Conservation (phyloP, 495 filamentous ascomycete species). For the Eremomyces bilateralis region DNA sequence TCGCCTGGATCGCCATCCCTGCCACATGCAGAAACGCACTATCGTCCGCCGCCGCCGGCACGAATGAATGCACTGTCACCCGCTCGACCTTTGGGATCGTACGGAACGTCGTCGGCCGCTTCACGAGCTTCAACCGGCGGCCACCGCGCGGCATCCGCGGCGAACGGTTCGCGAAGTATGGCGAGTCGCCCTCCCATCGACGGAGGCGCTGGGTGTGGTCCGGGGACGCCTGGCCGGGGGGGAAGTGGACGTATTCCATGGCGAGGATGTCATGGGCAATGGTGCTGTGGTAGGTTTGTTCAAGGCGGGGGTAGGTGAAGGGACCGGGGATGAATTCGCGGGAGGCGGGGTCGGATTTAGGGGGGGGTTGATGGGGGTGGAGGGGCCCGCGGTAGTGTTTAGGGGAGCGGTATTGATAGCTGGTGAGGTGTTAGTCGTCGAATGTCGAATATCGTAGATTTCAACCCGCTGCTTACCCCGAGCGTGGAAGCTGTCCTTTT, state of each 20-base stretch:
- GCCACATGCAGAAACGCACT: slow-evolving; percentile 53
- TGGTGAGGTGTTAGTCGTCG: slow-evolving; percentile 15
- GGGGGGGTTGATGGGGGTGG: slow-evolving; percentile 73
- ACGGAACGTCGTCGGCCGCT: slow-evolving; percentile 56
- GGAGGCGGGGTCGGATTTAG: slow-evolving; percentile 64
- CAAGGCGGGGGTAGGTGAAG: slow-evolving; percentile 68
- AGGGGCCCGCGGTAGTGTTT: slow-evolving; percentile 86
- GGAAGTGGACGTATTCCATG: slow-evolving; percentile 60
- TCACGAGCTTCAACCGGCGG: slow-evolving; percentile 41
- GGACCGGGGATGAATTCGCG: slow-evolving; percentile 82
- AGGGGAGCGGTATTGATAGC: slow-evolving; percentile 82
- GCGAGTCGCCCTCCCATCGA: slow-evolving; percentile 70
- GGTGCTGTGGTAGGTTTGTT: slow-evolving; percentile 75
- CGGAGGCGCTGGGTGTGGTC: slow-evolving; percentile 50
- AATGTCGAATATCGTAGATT: not conserved
- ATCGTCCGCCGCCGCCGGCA: slow-evolving; percentile 37
- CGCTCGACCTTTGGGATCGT: slow-evolving; percentile 67
- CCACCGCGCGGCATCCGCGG: slow-evolving; percentile 65
- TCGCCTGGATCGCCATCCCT: slow-evolving; percentile 61
- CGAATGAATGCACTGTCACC: slow-evolving; percentile 60
- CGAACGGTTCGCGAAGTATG: slow-evolving; percentile 80
- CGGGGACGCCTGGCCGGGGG: slow-evolving; percentile 46
- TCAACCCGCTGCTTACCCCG: slow-evolving; percentile 30
- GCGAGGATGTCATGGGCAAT: slow-evolving; percentile 79
- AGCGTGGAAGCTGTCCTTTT: slow-evolving; percentile 38